Conservation (phyloP, 805 yeast species). For the Maudiozyma bulderi region DNA sequence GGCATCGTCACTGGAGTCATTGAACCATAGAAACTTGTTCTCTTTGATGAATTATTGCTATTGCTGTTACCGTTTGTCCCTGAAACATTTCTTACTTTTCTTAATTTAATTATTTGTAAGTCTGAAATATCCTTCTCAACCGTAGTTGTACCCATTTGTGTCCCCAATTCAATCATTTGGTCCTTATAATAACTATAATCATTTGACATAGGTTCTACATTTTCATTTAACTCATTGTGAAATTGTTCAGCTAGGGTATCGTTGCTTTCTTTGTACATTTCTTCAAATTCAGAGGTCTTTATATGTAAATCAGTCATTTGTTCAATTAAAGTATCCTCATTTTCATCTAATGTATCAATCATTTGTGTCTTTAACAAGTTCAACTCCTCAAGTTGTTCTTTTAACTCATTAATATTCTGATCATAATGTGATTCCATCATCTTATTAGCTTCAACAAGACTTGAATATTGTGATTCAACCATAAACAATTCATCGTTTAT, state of each 20-base stretch:
- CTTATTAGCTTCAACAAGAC: conserved; percentile 16
- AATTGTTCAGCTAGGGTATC: neutral
- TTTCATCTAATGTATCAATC: neutral
- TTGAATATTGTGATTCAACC: conserved; percentile 16
- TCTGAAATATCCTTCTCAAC: neutral
- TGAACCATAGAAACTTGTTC: conserved; percentile 8
- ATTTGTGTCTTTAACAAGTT: neutral
- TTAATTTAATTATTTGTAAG: neutral
- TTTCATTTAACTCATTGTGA: neutral
- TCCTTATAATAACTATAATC: neutral
- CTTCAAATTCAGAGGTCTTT: neutral
- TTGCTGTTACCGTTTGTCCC: neutral
- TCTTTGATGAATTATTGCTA: neutral
- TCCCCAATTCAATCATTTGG: neutral
- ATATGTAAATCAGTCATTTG: neutral
- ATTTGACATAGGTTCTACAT: neutral
- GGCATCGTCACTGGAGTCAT: neutral
- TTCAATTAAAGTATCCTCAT: conserved; percentile 1
- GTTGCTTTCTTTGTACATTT: neutral
- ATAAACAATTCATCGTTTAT: conserved; percentile 12
- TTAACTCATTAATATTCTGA: conserved; percentile 8
- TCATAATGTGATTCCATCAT: conserved; percentile 10
- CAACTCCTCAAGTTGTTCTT: conserved; percentile 1
- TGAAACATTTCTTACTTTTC: conserved; percentile 1
- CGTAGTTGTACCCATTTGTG: neutral